Percentiles rank a stretch among this genome's conserved stretches.
Evolutionary conservation across 768 basidiomycete genomes (phyloP).

Genomic region (Tylopilus intermedius): DNA sequence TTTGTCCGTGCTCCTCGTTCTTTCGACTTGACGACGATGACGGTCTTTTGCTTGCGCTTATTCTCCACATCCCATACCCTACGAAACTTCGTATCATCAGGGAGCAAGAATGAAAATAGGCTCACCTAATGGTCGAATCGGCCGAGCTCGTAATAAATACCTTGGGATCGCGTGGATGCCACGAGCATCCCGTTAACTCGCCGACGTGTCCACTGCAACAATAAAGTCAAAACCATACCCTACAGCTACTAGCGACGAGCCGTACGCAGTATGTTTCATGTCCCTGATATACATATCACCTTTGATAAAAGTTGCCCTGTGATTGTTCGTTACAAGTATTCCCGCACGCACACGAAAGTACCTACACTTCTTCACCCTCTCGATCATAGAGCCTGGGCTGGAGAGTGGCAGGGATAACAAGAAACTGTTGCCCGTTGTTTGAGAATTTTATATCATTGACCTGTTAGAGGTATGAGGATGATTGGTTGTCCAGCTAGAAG

Average conservation of each 20-base stretch:
- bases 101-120: background rate
- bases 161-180: conserved; percentile 86
- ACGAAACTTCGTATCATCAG: conserved; percentile 5
- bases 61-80: conserved; percentile 96
- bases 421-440: conserved; percentile 77
- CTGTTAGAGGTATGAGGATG: conserved; percentile 36
- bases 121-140: conserved; percentile 90
- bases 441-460: conserved; percentile 90
- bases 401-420: conserved; percentile 82
- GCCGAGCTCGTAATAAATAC: conserved; percentile 90
- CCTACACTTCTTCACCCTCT: conserved; percentile 90
- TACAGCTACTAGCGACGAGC: conserved; percentile 15
- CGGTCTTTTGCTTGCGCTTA: conserved; percentile 89
- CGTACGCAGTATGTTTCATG: conserved; percentile 97
- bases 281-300: conserved; percentile 98
- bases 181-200: conserved; percentile 83
- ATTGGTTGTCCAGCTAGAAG: background rate
- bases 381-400: conserved; percentile 88
- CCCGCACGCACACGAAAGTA: conserved; percentile 21
- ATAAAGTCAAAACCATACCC: conserved; percentile 5
- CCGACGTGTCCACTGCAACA: conserved; percentile 82
- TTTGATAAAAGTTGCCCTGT: conserved; percentile 76
- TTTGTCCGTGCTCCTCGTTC: conserved; percentile 92
- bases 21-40: conserved; percentile 95
- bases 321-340: conserved; percentile 46